Conservation (phyloP, 176 grass and related monocot species). For the Saccharum officinarum region DNA sequence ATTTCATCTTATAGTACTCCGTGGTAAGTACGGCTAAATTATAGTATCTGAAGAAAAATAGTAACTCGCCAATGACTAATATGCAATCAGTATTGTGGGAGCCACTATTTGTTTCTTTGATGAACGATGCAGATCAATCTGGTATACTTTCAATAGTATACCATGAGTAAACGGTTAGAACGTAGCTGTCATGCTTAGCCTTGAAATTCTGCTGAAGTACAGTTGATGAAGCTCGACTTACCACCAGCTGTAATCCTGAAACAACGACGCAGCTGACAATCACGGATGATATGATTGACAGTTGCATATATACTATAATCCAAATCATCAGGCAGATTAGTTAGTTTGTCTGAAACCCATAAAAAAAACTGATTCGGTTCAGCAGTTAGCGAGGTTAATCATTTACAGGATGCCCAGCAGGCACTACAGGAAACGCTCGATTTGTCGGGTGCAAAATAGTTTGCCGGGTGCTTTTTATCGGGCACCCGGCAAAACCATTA, state of each 20-base stretch:
- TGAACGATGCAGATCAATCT: neutral
- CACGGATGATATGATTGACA: constrained; percentile 10
- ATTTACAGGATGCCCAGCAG: constrained; percentile 11
- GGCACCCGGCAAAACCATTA: too few species aligned
- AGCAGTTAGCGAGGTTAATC: constrained; percentile 26
- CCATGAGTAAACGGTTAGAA: constrained; percentile 30
- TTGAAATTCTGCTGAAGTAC: neutral
- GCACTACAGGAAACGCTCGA: too few species aligned
- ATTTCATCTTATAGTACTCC: neutral
- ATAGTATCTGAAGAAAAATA: neutral
- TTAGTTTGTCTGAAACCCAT: neutral
- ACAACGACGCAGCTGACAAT: constrained; percentile 9
- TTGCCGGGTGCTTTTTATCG: too few species aligned
- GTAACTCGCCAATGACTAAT: neutral
- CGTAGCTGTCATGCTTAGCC: constrained; percentile 28
- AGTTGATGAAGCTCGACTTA: constrained; percentile 25
- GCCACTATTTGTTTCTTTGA: neutral
- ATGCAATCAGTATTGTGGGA: neutral
- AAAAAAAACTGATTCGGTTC: constrained; percentile 11
- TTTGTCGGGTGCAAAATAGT: too few species aligned
- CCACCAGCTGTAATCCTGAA: constrained; percentile 52
- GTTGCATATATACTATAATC: neutral
- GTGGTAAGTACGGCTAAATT: neutral
- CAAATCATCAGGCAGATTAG: neutral
- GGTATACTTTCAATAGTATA: neutral